Base-by-base conservation (phyloP, 2,329 filamentous ascomycete species). In the Trichothecium sympodiale region DNA sequence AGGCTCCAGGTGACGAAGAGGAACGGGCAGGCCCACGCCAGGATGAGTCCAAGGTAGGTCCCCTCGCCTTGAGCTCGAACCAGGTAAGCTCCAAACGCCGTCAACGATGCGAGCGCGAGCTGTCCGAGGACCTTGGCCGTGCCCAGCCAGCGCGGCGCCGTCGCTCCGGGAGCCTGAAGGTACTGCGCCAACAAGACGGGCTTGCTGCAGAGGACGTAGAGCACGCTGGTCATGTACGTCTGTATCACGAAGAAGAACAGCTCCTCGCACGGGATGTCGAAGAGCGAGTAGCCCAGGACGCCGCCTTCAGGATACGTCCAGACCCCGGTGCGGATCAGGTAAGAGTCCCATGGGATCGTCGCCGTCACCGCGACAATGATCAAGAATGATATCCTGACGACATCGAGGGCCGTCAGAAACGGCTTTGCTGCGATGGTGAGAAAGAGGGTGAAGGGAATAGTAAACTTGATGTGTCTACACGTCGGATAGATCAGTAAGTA, bases 191-290 rank as follows among this genome's bases (percentile, higher is more conserved):
- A 60, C 38, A 80, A 66, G 7, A 81, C 61, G 1, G 75, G 65
- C 51, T 81, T 83, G 55, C 69, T 83, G 15, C 79, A 53, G 2
- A 84, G 55, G 8, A 83, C 63, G 47, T 85, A 86, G 8, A 86
- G 51, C 34, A 84, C 56, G 1, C 74, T 69, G 0, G 80, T 83
- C 48, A 75, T 82, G 54, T 83, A 85, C 2, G 81, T 85, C 56
- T 86, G 82, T 17, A 86, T 72, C 15, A 83, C 57, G 52, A 86
- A 86, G 65, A 86, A 86, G 57, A 85, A 85, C 4, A 85, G 56
- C 51, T 86, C 81, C 48, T 86, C 82, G 4, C 69, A 53, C 0
- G 82, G 81, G 14, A 86, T 81, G n/a, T 62, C 60, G 46, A 72
- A 73, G 13, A 83, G 51, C 2, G 65, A 77, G 0, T 65, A 65